phyloP scores from a whole-genome alignment of 2,329 filamentous ascomycete species.

The Phoma sp. region DNA sequence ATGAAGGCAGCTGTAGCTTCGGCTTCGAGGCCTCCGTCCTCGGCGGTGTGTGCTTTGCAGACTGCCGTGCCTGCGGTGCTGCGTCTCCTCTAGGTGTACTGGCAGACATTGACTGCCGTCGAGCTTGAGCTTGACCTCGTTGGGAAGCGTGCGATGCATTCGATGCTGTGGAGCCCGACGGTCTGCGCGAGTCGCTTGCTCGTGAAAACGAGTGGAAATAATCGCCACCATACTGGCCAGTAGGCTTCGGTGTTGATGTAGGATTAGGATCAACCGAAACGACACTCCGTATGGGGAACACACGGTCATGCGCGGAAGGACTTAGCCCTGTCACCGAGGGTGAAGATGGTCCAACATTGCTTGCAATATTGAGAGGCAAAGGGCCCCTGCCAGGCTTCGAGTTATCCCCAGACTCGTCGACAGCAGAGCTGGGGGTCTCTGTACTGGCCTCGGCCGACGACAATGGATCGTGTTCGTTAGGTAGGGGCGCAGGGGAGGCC shows the following conservation, averaged over 20 bases:
- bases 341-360: slow-evolving; percentile 23
- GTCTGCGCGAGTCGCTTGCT: slow-evolving; percentile 33
- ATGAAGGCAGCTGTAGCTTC: slow-evolving; percentile 33
- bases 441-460: slow-evolving; percentile 14
- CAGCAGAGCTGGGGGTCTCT: slow-evolving; percentile 9
- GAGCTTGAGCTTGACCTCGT: slow-evolving; percentile 13
- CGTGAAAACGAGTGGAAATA: slow-evolving; percentile 50
- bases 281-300: slow-evolving; percentile 84
- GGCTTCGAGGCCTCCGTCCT: neutral
- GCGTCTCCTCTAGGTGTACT: slow-evolving; percentile 14
- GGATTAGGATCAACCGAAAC: slow-evolving; percentile 70
- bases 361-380: slow-evolving; percentile 7
- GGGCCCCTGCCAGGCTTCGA: slow-evolving; percentile 9
- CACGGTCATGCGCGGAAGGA: slow-evolving; percentile 63
- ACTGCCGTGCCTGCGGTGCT: slow-evolving; percentile 7
- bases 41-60: slow-evolving; percentile 5
- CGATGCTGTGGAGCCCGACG: slow-evolving; percentile 42
- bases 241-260: slow-evolving; percentile 39
- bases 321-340: slow-evolving; percentile 42
- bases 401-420: too few species aligned
- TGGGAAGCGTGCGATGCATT: slow-evolving; percentile 37
- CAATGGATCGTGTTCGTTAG: slow-evolving; percentile 20
- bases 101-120: slow-evolving; percentile 4
- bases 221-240: slow-evolving; percentile 26
- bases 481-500: slow-evolving; percentile 20